A percentile compares a stretch with the other conserved stretches of the same genome.
Evolutionary conservation across 2,329 filamentous ascomycete genomes (phyloP).

Genomic region (Aspergillus thermomutatus): DNA sequence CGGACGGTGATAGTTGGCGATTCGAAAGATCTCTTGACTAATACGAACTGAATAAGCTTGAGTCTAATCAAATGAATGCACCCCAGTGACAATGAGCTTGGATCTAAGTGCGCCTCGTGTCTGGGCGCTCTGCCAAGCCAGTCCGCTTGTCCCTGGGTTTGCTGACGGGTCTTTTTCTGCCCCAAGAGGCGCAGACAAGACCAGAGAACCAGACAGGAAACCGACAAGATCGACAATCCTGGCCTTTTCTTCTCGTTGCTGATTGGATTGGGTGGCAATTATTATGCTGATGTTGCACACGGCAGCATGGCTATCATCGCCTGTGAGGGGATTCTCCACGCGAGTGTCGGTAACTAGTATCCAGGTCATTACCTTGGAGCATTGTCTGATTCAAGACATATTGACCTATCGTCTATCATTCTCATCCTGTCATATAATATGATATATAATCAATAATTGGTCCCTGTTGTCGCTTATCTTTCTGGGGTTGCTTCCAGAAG

Average conservation of each 20-base stretch:
- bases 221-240: neutral
- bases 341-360: neutral
- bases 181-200: neutral
- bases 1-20: neutral
- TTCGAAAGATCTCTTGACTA: conserved; percentile 1
- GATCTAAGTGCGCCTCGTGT: neutral
- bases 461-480: neutral
- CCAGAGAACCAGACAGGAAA: neutral
- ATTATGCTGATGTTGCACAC: neutral
- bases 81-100: neutral
- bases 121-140: neutral
- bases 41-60: neutral
- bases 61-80: too few relatives aligned
- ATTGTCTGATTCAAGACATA: neutral
- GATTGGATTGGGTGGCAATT: neutral
- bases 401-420: too few relatives aligned
- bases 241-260: neutral
- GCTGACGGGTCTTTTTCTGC: neutral
- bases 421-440: too few relatives aligned
- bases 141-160: neutral
- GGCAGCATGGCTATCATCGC: neutral
- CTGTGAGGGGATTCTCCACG: neutral
- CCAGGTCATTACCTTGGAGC: too few relatives aligned
- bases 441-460: neutral
- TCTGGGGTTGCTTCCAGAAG: neutral